Evolutionary conservation across 805 yeast genomes (phyloP), one percentile per base, ranked within the genome.

Genomic region (Kluyveromyces starmeri): DNA sequence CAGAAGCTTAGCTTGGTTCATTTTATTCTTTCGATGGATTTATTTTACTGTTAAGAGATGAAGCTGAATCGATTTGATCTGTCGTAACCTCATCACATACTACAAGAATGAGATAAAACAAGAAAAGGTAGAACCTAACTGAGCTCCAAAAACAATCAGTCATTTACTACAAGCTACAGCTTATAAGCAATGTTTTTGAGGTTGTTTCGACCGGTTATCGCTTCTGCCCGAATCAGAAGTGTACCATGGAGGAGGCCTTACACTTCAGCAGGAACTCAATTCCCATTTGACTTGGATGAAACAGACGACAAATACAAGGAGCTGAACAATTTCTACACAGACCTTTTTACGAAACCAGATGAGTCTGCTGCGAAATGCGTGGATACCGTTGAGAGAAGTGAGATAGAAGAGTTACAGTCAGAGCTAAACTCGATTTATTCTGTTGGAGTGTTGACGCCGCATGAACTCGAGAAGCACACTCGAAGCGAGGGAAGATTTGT

Each of bases 401-500:
- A 59, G 14, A 30, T 64, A 2, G 59, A 56, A 13, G 61, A 54
- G 21, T 20, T 65, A 2, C 62, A 62, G 37, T 39, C 44, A 3
- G 68, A 62, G 27, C 36, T 61, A 31, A 37, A 44, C 16, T 55
- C 56, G 2, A 21, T 61, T 0, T 58, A 50, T 34, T 42, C 44
- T 1, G 23, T 37, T 12, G 28, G 25, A 18, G 24, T 20, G 6
- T 21, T 51, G 16, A 36, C 43, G 13, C 37, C 44, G 11, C 14
- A 28, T 8, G 47, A 56, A 20, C 39, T 59, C 3, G 42, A 51
- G n/a, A 27, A 45, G 1, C 32, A 42, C 7, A 53, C 57, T 3
- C 44, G 43, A 26, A 45, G 47, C n/a, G 78, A 84, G 4, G 58
- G 77, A 13, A 62, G 78, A 1, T 65, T 83, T 21, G 52, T 78